Percentiles rank a stretch among this genome's conserved stretches.
These are phyloP conservation scores for Cyberlindnera lachancei DNA, from an alignment of 805 yeast genomes.

Conservation along the genomic window DNA sequence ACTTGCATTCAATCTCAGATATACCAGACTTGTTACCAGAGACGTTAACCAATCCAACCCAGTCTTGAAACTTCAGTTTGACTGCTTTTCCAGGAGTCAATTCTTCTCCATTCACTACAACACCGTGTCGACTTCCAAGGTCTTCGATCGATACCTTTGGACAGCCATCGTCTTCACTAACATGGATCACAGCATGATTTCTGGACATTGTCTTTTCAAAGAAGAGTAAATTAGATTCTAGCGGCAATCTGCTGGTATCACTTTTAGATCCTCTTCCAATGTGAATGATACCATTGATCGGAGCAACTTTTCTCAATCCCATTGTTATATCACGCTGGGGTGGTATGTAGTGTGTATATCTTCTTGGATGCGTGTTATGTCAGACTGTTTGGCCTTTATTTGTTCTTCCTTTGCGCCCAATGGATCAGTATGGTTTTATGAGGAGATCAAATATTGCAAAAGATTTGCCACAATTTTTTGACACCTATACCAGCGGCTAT, in stretches of 20 bases:
- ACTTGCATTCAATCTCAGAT: too few species aligned
- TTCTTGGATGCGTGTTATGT: too few species aligned
- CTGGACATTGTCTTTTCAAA: slow-evolving; percentile 1
- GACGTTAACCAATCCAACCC: slow-evolving; percentile 7
- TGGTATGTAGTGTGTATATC: neutral
- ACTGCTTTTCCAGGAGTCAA: slow-evolving; percentile 1
- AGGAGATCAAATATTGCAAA: too few species aligned
- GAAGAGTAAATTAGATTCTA: neutral
- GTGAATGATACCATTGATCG: neutral
- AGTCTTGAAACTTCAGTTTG: slow-evolving; percentile 3
- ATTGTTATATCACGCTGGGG: neutral
- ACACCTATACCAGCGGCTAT: too few species aligned
- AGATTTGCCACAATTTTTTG: too few species aligned
- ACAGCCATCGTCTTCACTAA: neutral
- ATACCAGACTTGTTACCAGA: too few species aligned
- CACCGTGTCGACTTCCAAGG: slow-evolving; percentile 6
- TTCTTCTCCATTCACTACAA: slow-evolving; percentile 4
- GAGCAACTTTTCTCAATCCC: slow-evolving; percentile 1
- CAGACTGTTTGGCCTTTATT: neutral
- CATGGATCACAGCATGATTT: neutral
- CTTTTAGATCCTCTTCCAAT: slow-evolving; percentile 2
- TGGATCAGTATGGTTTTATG: too few species aligned
- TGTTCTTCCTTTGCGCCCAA: too few species aligned
- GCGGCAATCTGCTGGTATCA: neutral
- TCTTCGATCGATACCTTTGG: neutral